phyloP scores from a whole-genome alignment of 495 filamentous ascomycete genomes.

The Penicillium antarcticum region DNA sequence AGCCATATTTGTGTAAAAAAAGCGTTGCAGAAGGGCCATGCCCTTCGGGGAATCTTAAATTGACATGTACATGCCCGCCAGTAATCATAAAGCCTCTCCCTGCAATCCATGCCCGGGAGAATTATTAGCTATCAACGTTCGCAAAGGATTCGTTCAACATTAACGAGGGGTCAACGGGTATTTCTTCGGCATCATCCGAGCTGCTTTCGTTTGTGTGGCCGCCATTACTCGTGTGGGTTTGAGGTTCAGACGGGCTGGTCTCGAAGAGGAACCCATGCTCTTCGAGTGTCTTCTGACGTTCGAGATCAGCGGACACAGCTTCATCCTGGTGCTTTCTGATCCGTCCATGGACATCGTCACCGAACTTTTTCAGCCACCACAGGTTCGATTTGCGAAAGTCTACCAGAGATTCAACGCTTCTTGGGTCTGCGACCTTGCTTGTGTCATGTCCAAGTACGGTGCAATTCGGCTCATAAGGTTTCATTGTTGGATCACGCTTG shows the following conservation, averaged over 20 bases:
- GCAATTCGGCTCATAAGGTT: constrained; percentile 76
- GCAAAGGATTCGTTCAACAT: constrained; percentile 10
- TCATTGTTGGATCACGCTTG: constrained; percentile 53
- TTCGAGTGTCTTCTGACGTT: not conserved
- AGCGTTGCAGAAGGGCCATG: not conserved
- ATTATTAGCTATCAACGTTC: not conserved
- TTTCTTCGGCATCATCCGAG: constrained; percentile 18
- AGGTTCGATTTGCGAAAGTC: constrained; percentile 83
- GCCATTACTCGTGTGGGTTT: not conserved
- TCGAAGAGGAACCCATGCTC: constrained; percentile 2
- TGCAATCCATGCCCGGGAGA: too few relatives aligned
- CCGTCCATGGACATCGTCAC: constrained; percentile 43
- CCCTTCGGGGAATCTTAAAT: constrained; percentile 6
- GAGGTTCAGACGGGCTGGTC: not conserved
- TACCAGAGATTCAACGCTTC: constrained; percentile 82
- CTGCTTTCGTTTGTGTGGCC: not conserved
- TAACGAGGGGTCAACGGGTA: constrained; percentile 53
- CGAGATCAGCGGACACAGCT: constrained; percentile 39
- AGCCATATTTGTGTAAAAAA: constrained; percentile 4
- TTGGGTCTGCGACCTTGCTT: constrained; percentile 77
- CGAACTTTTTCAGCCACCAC: constrained; percentile 64
- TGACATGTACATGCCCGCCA: not conserved
- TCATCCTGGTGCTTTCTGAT: constrained; percentile 47
- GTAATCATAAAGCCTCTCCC: not conserved
- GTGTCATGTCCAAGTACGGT: constrained; percentile 89